Evolutionary conservation across 345 rosid species (phyloP).

Genomic region (Eutrema yunnanense): DNA sequence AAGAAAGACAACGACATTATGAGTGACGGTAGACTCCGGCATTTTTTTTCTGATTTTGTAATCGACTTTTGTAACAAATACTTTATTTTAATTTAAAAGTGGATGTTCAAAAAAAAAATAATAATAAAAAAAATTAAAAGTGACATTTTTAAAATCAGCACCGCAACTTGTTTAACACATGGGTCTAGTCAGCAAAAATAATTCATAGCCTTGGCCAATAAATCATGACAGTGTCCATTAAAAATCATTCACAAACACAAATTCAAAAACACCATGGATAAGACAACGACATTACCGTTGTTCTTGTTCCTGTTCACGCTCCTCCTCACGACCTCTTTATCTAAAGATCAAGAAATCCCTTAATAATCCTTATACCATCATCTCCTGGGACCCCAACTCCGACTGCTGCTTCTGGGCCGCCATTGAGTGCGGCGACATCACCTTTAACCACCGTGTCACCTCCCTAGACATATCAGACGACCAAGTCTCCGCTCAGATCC

Average conservation of each 20-base stretch:
- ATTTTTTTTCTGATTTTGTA: too few relatives aligned
- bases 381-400: slow-evolving; percentile 50
- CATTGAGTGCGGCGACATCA: slow-evolving; percentile 48
- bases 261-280: neutral
- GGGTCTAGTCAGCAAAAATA: too few relatives aligned
- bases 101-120: too few relatives aligned
- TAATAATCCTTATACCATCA: slow-evolving; percentile 48
- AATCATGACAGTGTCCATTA: neutral
- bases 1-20: slow-evolving; percentile 6
- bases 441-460: slow-evolving; percentile 50
- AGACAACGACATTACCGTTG: slow-evolving; percentile 19
- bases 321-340: slow-evolving; percentile 24
- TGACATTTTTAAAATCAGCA: too few relatives aligned
- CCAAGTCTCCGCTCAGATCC: slow-evolving; percentile 45
- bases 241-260: too few relatives aligned
- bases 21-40: too few relatives aligned
- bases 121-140: too few relatives aligned
- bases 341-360: slow-evolving; percentile 49
- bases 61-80: too few relatives aligned
- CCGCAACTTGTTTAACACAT: too few relatives aligned
- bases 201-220: too few relatives aligned
- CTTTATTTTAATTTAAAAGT: too few relatives aligned
- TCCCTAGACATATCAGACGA: slow-evolving; percentile 42
- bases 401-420: slow-evolving; percentile 73
- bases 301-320: slow-evolving; percentile 17